These are phyloP conservation scores for Stenocarpella maydis DNA, from an alignment of 2,329 filamentous ascomycete genomes.

Conservation along the genomic window DNA sequence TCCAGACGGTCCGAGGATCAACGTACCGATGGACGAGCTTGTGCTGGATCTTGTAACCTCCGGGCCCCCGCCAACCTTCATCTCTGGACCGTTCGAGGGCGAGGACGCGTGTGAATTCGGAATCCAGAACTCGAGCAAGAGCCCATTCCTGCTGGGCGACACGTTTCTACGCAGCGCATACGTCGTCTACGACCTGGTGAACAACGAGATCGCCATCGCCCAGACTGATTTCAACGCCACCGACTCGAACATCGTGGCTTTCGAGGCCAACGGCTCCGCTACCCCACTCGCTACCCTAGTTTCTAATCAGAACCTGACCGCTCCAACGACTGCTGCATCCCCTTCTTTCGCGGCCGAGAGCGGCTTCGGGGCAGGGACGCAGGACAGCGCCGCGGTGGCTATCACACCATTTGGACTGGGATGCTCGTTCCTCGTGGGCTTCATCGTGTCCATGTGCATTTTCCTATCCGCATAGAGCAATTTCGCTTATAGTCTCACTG, in stretches of 20 bases:
- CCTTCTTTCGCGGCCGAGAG: constrained; percentile 47
- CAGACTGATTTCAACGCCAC: constrained; percentile 64
- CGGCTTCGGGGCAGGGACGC: constrained; percentile 45
- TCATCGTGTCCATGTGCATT: background rate
- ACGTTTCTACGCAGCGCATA: constrained; percentile 68
- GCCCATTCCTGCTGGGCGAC: constrained; percentile 61
- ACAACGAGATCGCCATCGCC: constrained; percentile 64
- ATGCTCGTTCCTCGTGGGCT: constrained; percentile 36
- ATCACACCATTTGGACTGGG: constrained; percentile 39
- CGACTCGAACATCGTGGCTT: constrained; percentile 57
- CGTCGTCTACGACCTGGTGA: constrained; percentile 66
- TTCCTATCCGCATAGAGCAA: background rate
- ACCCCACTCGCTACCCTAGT: constrained; percentile 60
- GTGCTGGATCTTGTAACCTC: constrained; percentile 56
- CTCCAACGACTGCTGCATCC: constrained; percentile 39
- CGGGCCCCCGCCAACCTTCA: constrained; percentile 45
- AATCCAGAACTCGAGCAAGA: constrained; percentile 57
- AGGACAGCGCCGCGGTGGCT: constrained; percentile 35
- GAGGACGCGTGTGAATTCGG: constrained; percentile 63
- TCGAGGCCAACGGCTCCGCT: constrained; percentile 55
- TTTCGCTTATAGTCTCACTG: no score
- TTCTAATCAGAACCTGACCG: constrained; percentile 49
- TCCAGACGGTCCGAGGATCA: constrained; percentile 56
- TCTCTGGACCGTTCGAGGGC: constrained; percentile 52
- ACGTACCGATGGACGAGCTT: constrained; percentile 63